Conservation (phyloP, 352 stramenopile genomes). For the Discostella stelligera region DNA sequence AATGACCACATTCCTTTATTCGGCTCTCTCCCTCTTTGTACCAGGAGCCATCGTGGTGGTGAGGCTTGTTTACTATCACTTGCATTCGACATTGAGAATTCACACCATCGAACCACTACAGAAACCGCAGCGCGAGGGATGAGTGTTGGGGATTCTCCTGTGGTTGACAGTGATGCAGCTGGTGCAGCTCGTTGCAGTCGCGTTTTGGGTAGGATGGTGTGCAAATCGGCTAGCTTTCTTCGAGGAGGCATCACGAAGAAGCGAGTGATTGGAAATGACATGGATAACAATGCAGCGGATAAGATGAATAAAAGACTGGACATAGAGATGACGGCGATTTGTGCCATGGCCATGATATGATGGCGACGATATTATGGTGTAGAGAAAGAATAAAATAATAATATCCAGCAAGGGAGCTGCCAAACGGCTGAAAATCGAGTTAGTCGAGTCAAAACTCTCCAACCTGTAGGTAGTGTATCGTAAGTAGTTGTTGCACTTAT, state of each 20-base stretch:
- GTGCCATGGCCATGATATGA: neutral
- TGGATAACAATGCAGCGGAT: too few species aligned
- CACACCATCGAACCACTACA: constrained; percentile 47
- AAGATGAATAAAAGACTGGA: neutral
- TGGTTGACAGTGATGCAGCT: neutral
- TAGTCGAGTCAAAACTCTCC: too few species aligned
- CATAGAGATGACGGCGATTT: neutral
- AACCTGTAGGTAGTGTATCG: too few species aligned
- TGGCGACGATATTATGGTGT: neutral
- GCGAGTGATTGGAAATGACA: too few species aligned
- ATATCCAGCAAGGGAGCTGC: too few species aligned
- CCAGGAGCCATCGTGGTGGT: constrained; percentile 54
- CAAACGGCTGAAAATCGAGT: too few species aligned
- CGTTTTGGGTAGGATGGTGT: too few species aligned
- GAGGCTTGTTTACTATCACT: neutral
- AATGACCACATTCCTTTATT: constrained; percentile 74
- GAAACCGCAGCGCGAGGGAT: constrained; percentile 57
- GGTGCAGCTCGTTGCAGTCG: too few species aligned
- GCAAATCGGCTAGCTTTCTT: too few species aligned
- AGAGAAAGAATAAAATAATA: too few species aligned
- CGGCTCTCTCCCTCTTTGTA: constrained; percentile 71
- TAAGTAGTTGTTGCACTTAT: too few species aligned
- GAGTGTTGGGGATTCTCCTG: neutral
- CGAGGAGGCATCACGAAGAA: too few species aligned
- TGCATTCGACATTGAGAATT: neutral